Evolutionary conservation across 768 basidiomycete genomes (phyloP).

Genomic region (Lactarius quietus): DNA sequence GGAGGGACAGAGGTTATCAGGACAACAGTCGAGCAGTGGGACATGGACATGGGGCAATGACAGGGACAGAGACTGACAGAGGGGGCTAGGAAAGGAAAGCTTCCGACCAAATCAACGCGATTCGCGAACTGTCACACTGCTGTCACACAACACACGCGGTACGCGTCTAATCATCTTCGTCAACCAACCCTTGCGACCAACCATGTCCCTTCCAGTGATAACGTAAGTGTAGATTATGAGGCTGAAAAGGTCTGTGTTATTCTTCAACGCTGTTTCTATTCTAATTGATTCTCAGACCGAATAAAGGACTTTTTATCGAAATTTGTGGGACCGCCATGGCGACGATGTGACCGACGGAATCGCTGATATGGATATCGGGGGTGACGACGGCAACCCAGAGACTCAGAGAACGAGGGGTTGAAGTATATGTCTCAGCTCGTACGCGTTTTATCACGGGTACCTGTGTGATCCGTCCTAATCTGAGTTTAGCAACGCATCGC

Average conservation of each 20-base stretch:
- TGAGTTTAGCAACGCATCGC: slow-evolving; percentile 76
- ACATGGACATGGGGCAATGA: not conserved
- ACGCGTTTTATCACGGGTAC: slow-evolving; percentile 31
- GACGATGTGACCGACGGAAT: slow-evolving; percentile 69
- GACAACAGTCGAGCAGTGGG: slow-evolving; percentile 1
- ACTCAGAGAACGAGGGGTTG: slow-evolving; percentile 39
- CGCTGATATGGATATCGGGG: slow-evolving; percentile 66
- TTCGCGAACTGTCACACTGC: slow-evolving; percentile 14
- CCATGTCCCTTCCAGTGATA: slow-evolving; percentile 65
- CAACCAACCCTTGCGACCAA: slow-evolving; percentile 24
- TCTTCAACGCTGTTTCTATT: too few relatives aligned
- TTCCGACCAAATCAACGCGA: too few relatives aligned
- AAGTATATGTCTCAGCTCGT: slow-evolving; percentile 89
- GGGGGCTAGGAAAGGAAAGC: not conserved
- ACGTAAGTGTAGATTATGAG: slow-evolving; percentile 61
- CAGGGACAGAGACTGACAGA: not conserved
- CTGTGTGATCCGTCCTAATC: slow-evolving; percentile 20
- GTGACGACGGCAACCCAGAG: slow-evolving; percentile 38
- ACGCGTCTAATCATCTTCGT: slow-evolving; percentile 25
- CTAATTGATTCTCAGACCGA: slow-evolving; percentile 42
- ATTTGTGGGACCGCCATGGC: slow-evolving; percentile 55
- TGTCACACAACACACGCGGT: not conserved
- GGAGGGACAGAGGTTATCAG: slow-evolving; percentile 1
- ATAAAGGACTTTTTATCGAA: slow-evolving; percentile 69
- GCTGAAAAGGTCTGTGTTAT: slow-evolving; percentile 57